Evolutionary conservation across 305 asterid genomes (phyloP).

Genomic region (Fraxinus floribunda): DNA sequence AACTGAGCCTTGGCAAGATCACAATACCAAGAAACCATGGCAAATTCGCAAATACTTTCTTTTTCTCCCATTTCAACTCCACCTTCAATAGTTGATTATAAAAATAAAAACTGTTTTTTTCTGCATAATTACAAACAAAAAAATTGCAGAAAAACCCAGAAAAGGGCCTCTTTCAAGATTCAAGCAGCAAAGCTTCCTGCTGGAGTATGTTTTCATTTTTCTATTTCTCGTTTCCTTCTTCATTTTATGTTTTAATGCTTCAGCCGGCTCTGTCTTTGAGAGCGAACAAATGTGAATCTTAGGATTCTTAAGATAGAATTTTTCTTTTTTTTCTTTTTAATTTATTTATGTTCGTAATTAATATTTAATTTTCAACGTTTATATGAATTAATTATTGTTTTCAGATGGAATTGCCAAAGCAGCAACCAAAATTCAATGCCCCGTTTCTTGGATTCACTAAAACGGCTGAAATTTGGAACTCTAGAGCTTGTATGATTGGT

Average conservation of each 20-base stretch:
- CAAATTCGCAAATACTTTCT: conserved; percentile 40
- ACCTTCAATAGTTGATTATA: background rate
- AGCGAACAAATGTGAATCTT: background rate
- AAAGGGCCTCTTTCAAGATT: conserved; percentile 44
- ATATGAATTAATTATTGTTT: background rate
- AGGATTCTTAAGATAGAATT: background rate
- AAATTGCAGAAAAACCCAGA: conserved; percentile 11
- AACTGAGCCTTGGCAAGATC: conserved; percentile 1
- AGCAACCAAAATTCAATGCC: conserved; percentile 58
- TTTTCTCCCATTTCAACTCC: conserved; percentile 47
- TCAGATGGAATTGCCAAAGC: conserved; percentile 70
- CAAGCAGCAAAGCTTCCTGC: conserved; percentile 78
- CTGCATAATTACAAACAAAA: conserved; percentile 15
- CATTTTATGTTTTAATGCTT: background rate
- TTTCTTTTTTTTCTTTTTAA: background rate
- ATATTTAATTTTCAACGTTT: background rate
- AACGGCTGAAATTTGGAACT: conserved; percentile 90
- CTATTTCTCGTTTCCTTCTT: background rate
- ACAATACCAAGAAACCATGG: conserved; percentile 18
- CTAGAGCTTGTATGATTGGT: conserved; percentile 92
- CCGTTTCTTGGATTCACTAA: conserved; percentile 79
- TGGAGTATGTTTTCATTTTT: conserved; percentile 45
- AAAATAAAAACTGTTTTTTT: background rate
- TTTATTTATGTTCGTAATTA: background rate
- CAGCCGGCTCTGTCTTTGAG: background rate